phyloP scores from a whole-genome alignment of 345 rosid species.

The Boechera retrofracta region DNA sequence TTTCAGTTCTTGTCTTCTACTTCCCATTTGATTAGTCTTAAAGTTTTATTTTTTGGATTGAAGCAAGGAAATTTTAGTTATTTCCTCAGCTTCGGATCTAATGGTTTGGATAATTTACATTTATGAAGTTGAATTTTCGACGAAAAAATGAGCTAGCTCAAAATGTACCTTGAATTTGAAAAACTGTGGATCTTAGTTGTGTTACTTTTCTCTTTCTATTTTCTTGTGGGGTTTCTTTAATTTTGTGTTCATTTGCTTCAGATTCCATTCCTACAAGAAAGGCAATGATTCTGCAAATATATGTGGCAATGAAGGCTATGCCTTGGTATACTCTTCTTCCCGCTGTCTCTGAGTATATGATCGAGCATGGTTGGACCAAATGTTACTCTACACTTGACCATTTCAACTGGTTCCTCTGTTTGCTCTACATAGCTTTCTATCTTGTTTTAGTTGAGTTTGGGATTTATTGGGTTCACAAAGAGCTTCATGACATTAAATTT shows the following conservation, averaged over 20 bases:
- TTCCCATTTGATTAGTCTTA: not conserved
- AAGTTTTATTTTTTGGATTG: no score
- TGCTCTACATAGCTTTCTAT: slow-evolving; percentile 55
- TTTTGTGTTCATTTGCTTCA: slow-evolving; percentile 33
- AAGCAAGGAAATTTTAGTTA: no score
- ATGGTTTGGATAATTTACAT: no score
- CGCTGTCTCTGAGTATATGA: slow-evolving; percentile 71
- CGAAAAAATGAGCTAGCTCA: not conserved
- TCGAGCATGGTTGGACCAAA: slow-evolving; percentile 87
- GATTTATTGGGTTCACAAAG: slow-evolving; percentile 87
- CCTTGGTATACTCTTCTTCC: slow-evolving; percentile 86
- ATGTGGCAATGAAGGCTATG: slow-evolving; percentile 85
- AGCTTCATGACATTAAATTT: slow-evolving; percentile 85
- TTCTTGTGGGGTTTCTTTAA: not conserved
- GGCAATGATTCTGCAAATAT: slow-evolving; percentile 83
- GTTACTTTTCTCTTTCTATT: no score
- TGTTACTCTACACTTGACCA: slow-evolving; percentile 64
- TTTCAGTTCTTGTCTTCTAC: not conserved
- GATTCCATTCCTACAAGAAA: slow-evolving; percentile 77
- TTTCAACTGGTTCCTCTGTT: slow-evolving; percentile 61
- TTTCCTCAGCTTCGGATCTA: no score
- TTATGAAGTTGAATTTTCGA: no score
- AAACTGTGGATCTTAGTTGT: not conserved
- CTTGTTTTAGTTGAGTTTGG: slow-evolving; percentile 82
- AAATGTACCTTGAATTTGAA: not conserved